Base-by-base conservation (phyloP, 1,139 yeast genomes). In the Blastobotrys niveus region DNA sequence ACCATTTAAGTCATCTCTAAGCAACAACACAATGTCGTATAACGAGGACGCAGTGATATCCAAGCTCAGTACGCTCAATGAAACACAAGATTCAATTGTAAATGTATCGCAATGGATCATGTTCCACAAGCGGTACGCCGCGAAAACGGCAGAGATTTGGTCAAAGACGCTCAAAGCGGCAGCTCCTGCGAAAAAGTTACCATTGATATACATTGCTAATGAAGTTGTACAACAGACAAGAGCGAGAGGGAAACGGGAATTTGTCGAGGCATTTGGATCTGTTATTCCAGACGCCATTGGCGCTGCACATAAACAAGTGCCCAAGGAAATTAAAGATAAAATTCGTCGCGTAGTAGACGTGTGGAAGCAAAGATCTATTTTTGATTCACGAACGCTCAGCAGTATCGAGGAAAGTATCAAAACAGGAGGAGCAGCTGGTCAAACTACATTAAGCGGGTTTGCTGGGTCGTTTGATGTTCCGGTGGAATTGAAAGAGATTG, bases 221-320 rank as follows among this genome's bases (percentile, higher is more conserved):
- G 96, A 87, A 56, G 82, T 87, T 21, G 83, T 85, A 0, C 96
- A 87, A 62, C 85, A 84, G 58, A 79, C 91, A 2, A 72, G 82
- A 46, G 81, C 83, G 37, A 79, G 80, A 56, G 71, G 75, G 52
- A 79, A 76, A 56, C 66, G 65, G 2, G 86, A 80, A 45, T 82
- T 82, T 53, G 66, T 80, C 7, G 64, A 63, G 4, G 82, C 79
- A 3, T 86, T 84, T 63, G 73, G 75, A 5, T 58, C 59, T 2
- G 76, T 74, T 34, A 2, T 64, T 76, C 38, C 74, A 43, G 58
- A 60, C 5, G 54, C 72, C 1, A 63, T 70, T 12, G 61, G 52
- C 4, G 47, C 46, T 4, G 65, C 68, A 3, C 65, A 62, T 47
- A 46, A 56, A 8, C 52, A 49, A n/a, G 58, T 58, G 5, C 57